These are phyloP conservation scores for Exophiala alcalophila DNA, from an alignment of 2,329 filamentous ascomycete genomes.

Conservation along the genomic window DNA sequence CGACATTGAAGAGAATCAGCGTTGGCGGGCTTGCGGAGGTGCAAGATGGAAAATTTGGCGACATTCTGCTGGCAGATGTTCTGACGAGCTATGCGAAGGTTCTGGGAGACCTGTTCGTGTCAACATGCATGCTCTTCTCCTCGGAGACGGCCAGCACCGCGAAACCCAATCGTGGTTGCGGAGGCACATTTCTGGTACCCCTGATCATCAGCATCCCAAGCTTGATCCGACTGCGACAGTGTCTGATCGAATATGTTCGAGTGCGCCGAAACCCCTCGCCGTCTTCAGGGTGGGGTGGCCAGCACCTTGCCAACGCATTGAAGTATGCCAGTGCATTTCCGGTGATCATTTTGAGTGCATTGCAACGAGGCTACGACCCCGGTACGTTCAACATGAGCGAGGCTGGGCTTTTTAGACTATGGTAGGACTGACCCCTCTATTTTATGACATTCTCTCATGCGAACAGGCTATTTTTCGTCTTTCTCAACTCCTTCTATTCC, in stretches of 20 bases:
- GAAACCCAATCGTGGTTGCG: conserved; percentile 76
- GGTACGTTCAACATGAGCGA: conserved; percentile 53
- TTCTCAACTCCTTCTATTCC: conserved; percentile 86
- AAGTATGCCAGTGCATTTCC: conserved; percentile 96
- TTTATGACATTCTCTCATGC: conserved; percentile 16
- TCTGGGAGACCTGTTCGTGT: conserved; percentile 82
- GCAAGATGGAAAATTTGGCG: conserved; percentile 88
- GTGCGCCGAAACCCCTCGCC: conserved; percentile 54
- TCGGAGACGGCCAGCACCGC: conserved; percentile 69
- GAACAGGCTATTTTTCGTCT: conserved; percentile 66
- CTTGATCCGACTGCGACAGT: conserved; percentile 84
- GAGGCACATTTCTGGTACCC: conserved; percentile 75
- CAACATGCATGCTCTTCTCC: conserved; percentile 85
- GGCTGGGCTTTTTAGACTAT: conserved; percentile 54
- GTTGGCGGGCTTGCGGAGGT: conserved; percentile 83
- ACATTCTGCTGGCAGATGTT: conserved; percentile 89
- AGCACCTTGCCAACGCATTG: conserved; percentile 87
- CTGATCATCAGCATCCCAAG: conserved; percentile 80
- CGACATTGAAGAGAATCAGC: conserved; percentile 72
- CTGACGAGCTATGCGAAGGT: conserved; percentile 94
- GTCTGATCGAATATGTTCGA: conserved; percentile 79
- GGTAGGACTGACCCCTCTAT: conserved; percentile 41
- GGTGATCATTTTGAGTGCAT: conserved; percentile 74
- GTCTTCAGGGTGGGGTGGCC: conserved; percentile 68
- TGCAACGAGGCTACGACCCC: conserved; percentile 64